Conservation (phyloP, 805 yeast genomes). For the Candida maris region DNA sequence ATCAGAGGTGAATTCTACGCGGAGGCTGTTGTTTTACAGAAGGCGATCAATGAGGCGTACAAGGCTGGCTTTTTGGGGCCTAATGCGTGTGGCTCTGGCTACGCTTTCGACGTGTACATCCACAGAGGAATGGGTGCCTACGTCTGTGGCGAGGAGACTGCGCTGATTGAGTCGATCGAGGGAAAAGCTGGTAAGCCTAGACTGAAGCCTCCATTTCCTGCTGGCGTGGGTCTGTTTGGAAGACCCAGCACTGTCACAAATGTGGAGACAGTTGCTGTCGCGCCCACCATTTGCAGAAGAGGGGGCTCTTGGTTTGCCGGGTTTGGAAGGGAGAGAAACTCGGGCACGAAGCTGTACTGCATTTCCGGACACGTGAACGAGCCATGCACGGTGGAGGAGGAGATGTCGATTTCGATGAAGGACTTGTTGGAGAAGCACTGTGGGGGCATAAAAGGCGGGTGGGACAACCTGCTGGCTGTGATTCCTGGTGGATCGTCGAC, state of each 20-base stretch:
- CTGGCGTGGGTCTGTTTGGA: slow-evolving; percentile 88
- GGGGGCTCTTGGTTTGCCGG: slow-evolving; percentile 85
- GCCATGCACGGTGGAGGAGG: slow-evolving; percentile 92
- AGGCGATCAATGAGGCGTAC: slow-evolving; percentile 86
- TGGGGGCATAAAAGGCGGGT: slow-evolving; percentile 88
- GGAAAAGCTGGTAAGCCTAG: slow-evolving; percentile 95
- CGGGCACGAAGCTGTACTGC: slow-evolving; percentile 81
- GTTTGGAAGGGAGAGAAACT: slow-evolving; percentile 81
- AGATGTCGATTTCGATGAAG: slow-evolving; percentile 83
- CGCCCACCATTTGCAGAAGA: slow-evolving; percentile 85
- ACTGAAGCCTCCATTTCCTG: slow-evolving; percentile 93
- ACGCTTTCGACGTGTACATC: slow-evolving; percentile 74
- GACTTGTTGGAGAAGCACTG: slow-evolving; percentile 85
- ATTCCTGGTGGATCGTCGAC: slow-evolving; percentile 91
- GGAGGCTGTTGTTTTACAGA: slow-evolving; percentile 70
- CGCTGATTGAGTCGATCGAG: slow-evolving; percentile 81
- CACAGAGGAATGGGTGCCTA: slow-evolving; percentile 95
- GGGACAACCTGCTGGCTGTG: slow-evolving; percentile 86
- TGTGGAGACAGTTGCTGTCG: slow-evolving; percentile 87
- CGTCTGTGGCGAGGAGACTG: slow-evolving; percentile 90
- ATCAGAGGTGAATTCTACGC: slow-evolving; percentile 88
- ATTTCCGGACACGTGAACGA: slow-evolving; percentile 88
- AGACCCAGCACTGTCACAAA: slow-evolving; percentile 89
- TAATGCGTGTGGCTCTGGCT: slow-evolving; percentile 85
- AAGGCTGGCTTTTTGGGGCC: slow-evolving; percentile 76